Conservation (phyloP, 176 grass and related monocot genomes). For the Zizania latifolia region DNA sequence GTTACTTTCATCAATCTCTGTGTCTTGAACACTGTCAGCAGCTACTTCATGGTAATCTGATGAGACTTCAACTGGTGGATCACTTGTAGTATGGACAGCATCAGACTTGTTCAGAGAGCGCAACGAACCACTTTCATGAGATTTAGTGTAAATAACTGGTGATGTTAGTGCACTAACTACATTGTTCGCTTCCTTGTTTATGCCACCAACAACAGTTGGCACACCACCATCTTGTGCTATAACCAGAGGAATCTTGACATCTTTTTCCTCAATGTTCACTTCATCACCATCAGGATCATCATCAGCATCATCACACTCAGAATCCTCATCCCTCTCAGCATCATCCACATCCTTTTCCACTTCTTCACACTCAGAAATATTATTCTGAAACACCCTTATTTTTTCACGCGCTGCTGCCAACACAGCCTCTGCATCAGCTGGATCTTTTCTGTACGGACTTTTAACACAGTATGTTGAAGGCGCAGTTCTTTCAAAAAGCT, state of each 20-base stretch:
- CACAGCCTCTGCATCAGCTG: constrained; percentile 62
- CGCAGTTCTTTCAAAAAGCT: constrained; percentile 93
- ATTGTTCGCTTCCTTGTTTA: constrained; percentile 23
- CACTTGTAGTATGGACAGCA: constrained; percentile 32
- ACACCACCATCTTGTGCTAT: constrained; percentile 19
- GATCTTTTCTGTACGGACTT: constrained; percentile 82
- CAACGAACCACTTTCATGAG: constrained; percentile 23
- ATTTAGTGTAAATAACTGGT: constrained; percentile 22
- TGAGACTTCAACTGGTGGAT: constrained; percentile 23
- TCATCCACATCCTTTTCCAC: constrained; percentile 69
- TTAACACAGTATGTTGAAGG: constrained; percentile 94
- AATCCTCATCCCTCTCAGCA: constrained; percentile 83
- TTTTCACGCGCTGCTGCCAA: constrained; percentile 76
- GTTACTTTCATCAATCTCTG: constrained; percentile 85
- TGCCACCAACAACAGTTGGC: background rate
- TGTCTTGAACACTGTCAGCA: constrained; percentile 21
- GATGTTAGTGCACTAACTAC: constrained; percentile 14
- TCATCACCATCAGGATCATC: constrained; percentile 82
- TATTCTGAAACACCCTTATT: constrained; percentile 81
- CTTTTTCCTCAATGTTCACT: constrained; percentile 48
- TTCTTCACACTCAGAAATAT: constrained; percentile 60
- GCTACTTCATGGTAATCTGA: constrained; percentile 26
- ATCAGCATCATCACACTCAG: constrained; percentile 73
- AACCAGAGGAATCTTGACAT: constrained; percentile 27
- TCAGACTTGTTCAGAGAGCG: constrained; percentile 33